Evolutionary conservation across 164 flowering plant species (phyloP), one percentile per base, ranked within the genome.

Genomic region (Santalum album): DNA sequence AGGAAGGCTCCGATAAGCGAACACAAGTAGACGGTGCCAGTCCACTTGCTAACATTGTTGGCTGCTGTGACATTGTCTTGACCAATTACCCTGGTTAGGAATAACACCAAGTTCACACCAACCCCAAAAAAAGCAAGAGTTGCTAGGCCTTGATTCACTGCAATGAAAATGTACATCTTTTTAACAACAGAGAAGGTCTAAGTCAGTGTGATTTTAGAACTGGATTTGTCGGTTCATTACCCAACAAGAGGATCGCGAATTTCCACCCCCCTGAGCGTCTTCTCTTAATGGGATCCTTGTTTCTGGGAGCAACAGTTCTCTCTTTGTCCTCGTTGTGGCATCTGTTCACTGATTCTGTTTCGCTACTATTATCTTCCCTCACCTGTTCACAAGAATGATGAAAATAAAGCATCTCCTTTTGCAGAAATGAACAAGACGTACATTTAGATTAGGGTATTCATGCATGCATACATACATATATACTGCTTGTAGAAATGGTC

Each of bases 111-210:
- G 62, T 90, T 90, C 63, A 90, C 91, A 0, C 82, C 89, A 16
- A 86, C 95, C 1, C 96, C 95, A 54, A 87, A 91, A 67, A 84
- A 91, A 27, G 96, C 89, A 21, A 90, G 76, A 12, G 94, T 87
- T 21, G 83, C 82, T 0, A 90, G 70, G 6, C 81, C 95, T 72
- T 90, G 95, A 64, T 90, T 90, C 22, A 70, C 96, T 87, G 80
- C 45, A 18, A 17, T 10, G 14, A 15, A 11, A 12, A 15, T 6
- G 36, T 32, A 6, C 10, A 32, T 32, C 10, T 6, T 32, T 0
- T 32, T 32, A 38, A 38, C 2, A 3, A 15, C 3, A 38, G 2
- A 2, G n/a, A 25, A 22, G 29, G 16, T 39, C 20, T 1, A 9
- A 1, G 35, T 10, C 1, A 21, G 17, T 2, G 42, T 17, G 3